Evolutionary conservation across 2,329 filamentous ascomycete genomes (phyloP), one percentile per base, ranked within the genome.

Genomic region (Pseudovirgaria hyperparasitica): DNA sequence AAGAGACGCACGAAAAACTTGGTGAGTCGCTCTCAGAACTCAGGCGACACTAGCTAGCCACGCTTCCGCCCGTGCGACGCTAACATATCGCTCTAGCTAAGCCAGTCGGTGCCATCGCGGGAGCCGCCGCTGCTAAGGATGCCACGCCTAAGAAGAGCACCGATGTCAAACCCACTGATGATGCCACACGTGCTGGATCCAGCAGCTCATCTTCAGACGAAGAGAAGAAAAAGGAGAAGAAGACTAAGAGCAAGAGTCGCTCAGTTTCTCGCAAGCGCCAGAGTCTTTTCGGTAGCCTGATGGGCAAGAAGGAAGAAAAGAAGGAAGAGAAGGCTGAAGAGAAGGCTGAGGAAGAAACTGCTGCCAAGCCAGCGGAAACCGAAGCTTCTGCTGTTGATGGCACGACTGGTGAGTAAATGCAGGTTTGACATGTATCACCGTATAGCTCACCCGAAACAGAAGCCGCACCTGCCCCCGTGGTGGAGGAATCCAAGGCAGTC

Each of bases 1-100:
- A 93, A 75, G 67, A 71, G 45, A 75, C 81, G 39, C 60, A 90
- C 12, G 79, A 85, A 62, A 77, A 76, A 57, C 63, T 75, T 42
- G 61, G 69, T 72, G 62, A 48, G 67, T 41, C 39, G 44, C 39
- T 37, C 37, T 19, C 18, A 17, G 30, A 36, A 29, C 29, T 30
- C 27, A 32, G 32, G 28, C 20, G 32, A 30, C 42, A 32, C 33
- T 38, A 11, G 16, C 13, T 41, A 49, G 60, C 34, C 39, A 40
- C 44, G 39, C 43, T 48, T 39, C 39, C 38, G 43, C 29, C 35
- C 36, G 40, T 48, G 25, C 32, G 34, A 30, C 34, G 45, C 53
- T 58, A 41, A 58, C 52, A 42, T 39, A 27, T 39, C 37, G 34
- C 38, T 34, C 30, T 57, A 54, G 46, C 42, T 57, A 57, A 40